phyloP scores from a whole-genome alignment of 1,284 basidiomycete species.

The Cryptococcus neoformans region DNA sequence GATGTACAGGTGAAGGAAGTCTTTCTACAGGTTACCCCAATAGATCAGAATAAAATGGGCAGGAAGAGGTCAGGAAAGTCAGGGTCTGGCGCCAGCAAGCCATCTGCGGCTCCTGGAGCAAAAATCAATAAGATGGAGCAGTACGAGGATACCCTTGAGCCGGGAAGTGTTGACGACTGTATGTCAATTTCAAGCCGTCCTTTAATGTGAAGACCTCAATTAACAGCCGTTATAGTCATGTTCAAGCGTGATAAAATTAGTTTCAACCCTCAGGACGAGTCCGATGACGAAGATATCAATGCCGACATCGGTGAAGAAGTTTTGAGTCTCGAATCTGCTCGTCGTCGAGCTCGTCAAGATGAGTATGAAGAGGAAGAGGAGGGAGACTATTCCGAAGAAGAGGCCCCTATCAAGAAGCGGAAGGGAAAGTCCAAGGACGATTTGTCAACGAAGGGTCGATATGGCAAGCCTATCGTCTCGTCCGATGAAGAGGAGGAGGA shows the following conservation, averaged over 20 bases:
- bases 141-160: constrained; percentile 49
- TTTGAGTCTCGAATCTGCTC: constrained; percentile 55
- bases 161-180: constrained; percentile 51
- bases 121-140: constrained; percentile 41
- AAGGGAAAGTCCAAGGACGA: constrained; percentile 50
- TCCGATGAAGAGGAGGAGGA: constrained; percentile 56
- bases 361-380: constrained; percentile 44
- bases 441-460: constrained; percentile 42
- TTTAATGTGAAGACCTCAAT: neutral
- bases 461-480: constrained; percentile 48
- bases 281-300: constrained; percentile 43
- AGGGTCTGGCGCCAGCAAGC: constrained; percentile 8
- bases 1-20: neutral
- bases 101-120: constrained; percentile 21
- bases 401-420: constrained; percentile 34
- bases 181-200: constrained; percentile 13
- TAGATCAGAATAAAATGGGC: constrained; percentile 8
- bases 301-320: constrained; percentile 60
- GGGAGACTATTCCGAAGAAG: constrained; percentile 43
- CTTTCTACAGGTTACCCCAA: neutral
- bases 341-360: constrained; percentile 38
- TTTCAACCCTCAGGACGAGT: constrained; percentile 62
- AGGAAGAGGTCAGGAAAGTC: constrained; percentile 14
- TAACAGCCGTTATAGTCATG: constrained; percentile 35
- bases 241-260: constrained; percentile 69